Evolutionary conservation across 441 rosid species (phyloP).

Genomic region (Hypseocharis bilobata): DNA sequence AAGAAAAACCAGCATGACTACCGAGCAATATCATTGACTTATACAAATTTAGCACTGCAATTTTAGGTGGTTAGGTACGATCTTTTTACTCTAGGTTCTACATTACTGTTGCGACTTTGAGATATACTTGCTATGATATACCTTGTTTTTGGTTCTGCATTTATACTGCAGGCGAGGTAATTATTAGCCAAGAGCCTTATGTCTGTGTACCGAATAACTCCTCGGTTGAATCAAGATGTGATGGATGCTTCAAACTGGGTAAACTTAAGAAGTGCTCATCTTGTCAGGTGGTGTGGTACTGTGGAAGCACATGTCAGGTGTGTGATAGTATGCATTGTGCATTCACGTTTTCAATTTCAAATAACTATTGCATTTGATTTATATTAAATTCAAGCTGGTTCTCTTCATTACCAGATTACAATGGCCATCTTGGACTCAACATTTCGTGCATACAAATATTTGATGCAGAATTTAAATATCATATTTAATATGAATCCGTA

Average conservation of each 20-base stretch:
- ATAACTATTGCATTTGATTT: neutral
- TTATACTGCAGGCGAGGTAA: constrained; percentile 51
- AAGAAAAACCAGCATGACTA: too few species aligned
- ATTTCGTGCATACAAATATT: neutral
- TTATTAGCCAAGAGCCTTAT: constrained; percentile 69
- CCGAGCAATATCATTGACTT: too few species aligned
- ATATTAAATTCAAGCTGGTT: neutral
- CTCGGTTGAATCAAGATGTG: constrained; percentile 43
- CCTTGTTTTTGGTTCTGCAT: constrained; percentile 19
- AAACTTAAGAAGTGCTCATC: constrained; percentile 65
- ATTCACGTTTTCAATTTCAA: neutral
- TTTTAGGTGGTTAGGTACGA: too few species aligned
- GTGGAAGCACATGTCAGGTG: constrained; percentile 82
- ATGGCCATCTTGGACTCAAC: constrained; percentile 3
- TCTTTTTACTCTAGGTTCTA: neutral
- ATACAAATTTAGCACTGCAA: too few species aligned
- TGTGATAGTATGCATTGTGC: neutral
- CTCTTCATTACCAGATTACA: neutral
- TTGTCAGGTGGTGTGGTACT: constrained; percentile 71
- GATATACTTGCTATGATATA: neutral
- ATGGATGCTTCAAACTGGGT: constrained; percentile 46
- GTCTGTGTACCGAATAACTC: constrained; percentile 60
- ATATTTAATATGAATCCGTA: neutral
- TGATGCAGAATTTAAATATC: neutral
- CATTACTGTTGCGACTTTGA: neutral